These are phyloP conservation scores for Rhizopogon vinicolor DNA, from an alignment of 768 basidiomycete genomes.

Conservation along the genomic window DNA sequence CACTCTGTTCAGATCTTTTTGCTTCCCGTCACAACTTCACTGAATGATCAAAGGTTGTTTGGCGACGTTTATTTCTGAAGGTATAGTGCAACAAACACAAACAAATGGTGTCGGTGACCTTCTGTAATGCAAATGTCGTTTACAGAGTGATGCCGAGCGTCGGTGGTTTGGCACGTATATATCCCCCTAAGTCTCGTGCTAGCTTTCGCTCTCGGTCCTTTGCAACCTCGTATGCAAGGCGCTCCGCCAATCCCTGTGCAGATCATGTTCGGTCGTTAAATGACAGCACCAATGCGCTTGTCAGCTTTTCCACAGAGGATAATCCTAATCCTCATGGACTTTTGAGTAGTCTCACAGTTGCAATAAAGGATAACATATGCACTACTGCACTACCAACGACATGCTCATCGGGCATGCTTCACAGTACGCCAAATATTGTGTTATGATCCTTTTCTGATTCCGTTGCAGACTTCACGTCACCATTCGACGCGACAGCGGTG, in stretches of 20 bases:
- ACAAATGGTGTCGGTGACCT: conserved; percentile 9
- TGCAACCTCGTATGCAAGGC: not conserved
- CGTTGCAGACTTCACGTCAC: conserved; percentile 61
- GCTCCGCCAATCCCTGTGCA: not conserved
- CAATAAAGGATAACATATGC: conserved; percentile 87
- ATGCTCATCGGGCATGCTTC: conserved; percentile 75
- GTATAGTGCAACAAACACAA: conserved; percentile 9
- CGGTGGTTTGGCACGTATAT: not conserved
- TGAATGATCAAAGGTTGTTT: not conserved
- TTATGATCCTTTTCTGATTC: not conserved
- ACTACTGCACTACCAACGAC: conserved; percentile 62
- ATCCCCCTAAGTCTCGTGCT: not conserved
- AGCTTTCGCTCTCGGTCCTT: not conserved
- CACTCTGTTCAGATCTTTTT: conserved; percentile 9
- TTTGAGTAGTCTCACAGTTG: conserved; percentile 48
- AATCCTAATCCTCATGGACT: conserved; percentile 13
- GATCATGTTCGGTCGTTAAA: not conserved
- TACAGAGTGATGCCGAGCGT: not conserved
- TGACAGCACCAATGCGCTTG: not conserved
- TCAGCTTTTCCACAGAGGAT: not conserved
- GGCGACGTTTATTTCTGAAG: not conserved
- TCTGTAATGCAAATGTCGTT: not conserved
- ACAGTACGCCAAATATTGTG: conserved; percentile 35
- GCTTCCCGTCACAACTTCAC: too few species aligned
- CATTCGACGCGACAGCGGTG: conserved; percentile 87